phyloP scores from a whole-genome alignment of 2,329 filamentous ascomycete species.

The Akanthomyces dipterigenus region DNA sequence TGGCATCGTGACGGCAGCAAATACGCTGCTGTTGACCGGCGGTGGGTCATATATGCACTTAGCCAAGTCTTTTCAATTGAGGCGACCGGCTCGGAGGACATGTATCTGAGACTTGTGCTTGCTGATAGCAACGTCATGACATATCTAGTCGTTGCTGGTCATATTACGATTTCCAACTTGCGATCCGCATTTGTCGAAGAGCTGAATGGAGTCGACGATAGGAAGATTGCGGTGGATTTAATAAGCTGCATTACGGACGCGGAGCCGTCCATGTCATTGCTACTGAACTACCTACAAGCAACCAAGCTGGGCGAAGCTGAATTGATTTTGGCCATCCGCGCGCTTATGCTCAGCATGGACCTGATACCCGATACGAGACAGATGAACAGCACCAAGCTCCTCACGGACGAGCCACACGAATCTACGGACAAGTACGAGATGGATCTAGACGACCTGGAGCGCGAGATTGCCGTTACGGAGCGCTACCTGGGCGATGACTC shows the following conservation, averaged over 20 bases:
- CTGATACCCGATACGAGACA: constrained; percentile 39
- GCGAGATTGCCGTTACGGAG: constrained; percentile 61
- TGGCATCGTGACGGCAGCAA: constrained; percentile 37
- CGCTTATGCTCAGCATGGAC: constrained; percentile 64
- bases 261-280: constrained; percentile 61
- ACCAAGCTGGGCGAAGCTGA: constrained; percentile 61
- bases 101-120: constrained; percentile 29
- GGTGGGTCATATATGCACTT: constrained; percentile 59
- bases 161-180: constrained; percentile 53
- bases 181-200: constrained; percentile 49
- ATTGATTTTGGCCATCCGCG: constrained; percentile 57
- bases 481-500: constrained; percentile 60
- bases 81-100: constrained; percentile 30
- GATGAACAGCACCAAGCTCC: constrained; percentile 25
- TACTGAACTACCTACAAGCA: constrained; percentile 58
- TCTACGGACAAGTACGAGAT: constrained; percentile 33
- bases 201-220: constrained; percentile 33
- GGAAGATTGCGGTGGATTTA: constrained; percentile 53
- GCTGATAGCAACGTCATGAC: constrained; percentile 49
- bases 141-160: constrained; percentile 54
- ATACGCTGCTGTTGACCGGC: constrained; percentile 53
- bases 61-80: constrained; percentile 55
- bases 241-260: constrained; percentile 55
- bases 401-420: constrained; percentile 24
- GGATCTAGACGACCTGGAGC: constrained; percentile 55